A percentile compares a stretch with the other conserved stretches of the same genome.
phyloP scores from a whole-genome alignment of 371 early-diverging fungal species.

The Pancytospora epiphaga region DNA sequence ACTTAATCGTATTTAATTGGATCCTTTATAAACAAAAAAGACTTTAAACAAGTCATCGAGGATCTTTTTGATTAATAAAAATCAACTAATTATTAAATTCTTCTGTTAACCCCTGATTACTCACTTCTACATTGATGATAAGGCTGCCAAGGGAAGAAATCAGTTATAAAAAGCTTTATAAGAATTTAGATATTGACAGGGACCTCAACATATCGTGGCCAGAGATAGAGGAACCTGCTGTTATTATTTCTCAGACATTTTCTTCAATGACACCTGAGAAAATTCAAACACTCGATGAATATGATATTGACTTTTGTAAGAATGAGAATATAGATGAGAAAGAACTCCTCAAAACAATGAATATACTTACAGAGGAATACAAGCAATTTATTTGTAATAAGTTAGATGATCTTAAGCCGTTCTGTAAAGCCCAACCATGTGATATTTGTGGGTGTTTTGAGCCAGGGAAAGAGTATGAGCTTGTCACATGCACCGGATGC shows the following conservation, averaged over 20 bases:
- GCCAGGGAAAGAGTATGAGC: constrained; percentile 6
- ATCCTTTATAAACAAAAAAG: too few relatives aligned
- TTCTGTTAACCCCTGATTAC: too few relatives aligned
- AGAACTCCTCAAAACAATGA: neutral
- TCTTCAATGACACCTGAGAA: neutral
- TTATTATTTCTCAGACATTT: neutral
- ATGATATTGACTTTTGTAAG: constrained; percentile 14
- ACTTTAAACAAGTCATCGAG: too few relatives aligned
- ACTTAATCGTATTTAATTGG: too few relatives aligned
- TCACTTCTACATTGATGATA: too few relatives aligned
- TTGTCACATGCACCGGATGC: constrained; percentile 59
- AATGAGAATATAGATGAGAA: neutral
- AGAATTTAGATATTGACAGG: constrained; percentile 19
- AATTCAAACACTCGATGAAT: constrained; percentile 1
- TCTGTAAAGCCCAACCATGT: constrained; percentile 20
- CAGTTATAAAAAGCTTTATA: constrained; percentile 19
- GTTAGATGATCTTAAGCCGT: neutral
- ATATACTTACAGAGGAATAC: neutral
- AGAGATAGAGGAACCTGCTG: neutral
- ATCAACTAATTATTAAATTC: too few relatives aligned
- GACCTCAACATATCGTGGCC: constrained; percentile 4
- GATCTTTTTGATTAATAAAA: too few relatives aligned
- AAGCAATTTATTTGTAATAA: neutral
- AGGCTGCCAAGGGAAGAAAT: constrained; percentile 29
- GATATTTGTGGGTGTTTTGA: constrained; percentile 54